Conservation (phyloP, 2,329 filamentous ascomycete genomes). For the Neofusicoccum laricinum region DNA sequence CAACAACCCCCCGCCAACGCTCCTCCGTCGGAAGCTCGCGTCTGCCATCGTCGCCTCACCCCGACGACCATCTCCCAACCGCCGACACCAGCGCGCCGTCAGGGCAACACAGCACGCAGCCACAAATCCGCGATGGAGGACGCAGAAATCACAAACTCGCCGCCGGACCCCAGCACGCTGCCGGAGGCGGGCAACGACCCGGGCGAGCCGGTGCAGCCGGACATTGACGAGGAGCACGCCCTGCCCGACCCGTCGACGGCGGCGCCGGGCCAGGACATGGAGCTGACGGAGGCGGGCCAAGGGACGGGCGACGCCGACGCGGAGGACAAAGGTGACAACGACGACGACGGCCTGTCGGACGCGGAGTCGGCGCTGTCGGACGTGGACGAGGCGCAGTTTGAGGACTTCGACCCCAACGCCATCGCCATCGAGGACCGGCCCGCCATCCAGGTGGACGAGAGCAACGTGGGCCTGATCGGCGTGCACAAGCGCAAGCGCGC, state of each 20-base stretch:
- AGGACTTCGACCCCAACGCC: constrained; percentile 61
- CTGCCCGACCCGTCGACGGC: constrained; percentile 43
- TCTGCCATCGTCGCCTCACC: not conserved
- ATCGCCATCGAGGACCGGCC: constrained; percentile 61
- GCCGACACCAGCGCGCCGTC: not conserved
- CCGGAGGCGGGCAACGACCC: constrained; percentile 49
- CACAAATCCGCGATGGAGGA: constrained; percentile 20
- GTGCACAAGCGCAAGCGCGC: constrained; percentile 64
- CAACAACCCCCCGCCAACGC: not conserved
- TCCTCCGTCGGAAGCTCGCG: not conserved
- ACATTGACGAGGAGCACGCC: constrained; percentile 49
- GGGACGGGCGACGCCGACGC: constrained; percentile 37
- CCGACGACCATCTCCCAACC: not conserved
- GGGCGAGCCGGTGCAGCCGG: constrained; percentile 44
- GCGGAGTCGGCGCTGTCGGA: constrained; percentile 63
- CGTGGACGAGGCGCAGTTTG: constrained; percentile 63
- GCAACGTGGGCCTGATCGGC: constrained; percentile 59
- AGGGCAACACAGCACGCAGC: not conserved
- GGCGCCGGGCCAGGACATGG: constrained; percentile 45
- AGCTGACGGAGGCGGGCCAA: constrained; percentile 39
- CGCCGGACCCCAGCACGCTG: constrained; percentile 38
- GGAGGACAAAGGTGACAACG: constrained; percentile 34
- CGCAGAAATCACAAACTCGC: constrained; percentile 32
- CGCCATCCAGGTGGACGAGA: constrained; percentile 58
- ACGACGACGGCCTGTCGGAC: constrained; percentile 44